Evolutionary conservation across 352 stramenopile genomes (phyloP), one percentile per base, ranked within the genome.

Genomic region (Globisporangium nodosum): DNA sequence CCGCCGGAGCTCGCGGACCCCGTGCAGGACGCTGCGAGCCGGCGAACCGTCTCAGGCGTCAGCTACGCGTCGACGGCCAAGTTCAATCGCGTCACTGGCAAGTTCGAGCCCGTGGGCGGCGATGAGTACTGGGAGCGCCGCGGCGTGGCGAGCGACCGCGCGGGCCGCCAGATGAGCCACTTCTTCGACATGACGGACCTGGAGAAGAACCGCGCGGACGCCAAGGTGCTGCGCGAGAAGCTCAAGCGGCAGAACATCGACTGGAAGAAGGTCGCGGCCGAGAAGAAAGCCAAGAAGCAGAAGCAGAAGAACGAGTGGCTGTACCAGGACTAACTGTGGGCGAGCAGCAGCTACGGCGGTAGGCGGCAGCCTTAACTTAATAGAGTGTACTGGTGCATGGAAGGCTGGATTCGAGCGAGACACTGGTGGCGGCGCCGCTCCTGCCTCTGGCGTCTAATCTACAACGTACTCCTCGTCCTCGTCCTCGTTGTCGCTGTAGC

Each of bases 221-320:
- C 87, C 40, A 73, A 78, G 54, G 69, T 71, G 33, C 80, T 86
- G 30, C 88, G 92, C 55, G 79, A 93, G 58, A 70, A 87, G 53
- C 78, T 94, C 49, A 92, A 93, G 69, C 87, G 79, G 56, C 88
- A 85, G 47, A 80, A 92, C 59, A 85, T 93, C 56, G 77, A 96
- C 67, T 96, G 87, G 87, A 92, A 89, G 54, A 94, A 93, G 68
- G 71, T 92, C 48, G 65, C 78, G 13, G 78, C 76, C 1, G 81
- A 92, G 61, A 96, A 96, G 67, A 96, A 96, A 61, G 76, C 81
- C 20, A 90, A 90, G 62, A 92, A 92, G 54, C 71, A 81, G 30
- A 92, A 92, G 67, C 75, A 87, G 56, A 84, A 77, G 64, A 93
- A 92, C 65, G 81, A 93, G 56, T 94, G 85, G 85, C 75, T 94